Conservation (phyloP, 2,329 filamentous ascomycete species). For the Rhinocladiella mackenziei region DNA sequence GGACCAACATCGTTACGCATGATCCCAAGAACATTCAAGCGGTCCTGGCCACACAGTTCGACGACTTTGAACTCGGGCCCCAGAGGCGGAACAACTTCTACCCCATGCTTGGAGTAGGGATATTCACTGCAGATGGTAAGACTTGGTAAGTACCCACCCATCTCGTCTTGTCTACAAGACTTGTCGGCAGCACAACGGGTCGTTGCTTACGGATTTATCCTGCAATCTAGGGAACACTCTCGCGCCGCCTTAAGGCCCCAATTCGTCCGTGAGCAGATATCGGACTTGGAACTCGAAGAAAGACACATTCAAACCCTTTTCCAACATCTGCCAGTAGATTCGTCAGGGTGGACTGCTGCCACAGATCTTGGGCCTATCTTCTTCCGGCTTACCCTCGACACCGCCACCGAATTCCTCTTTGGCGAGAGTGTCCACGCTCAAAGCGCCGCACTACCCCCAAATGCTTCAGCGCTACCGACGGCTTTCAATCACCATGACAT, state of each 20-base stretch:
- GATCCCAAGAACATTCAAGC: slow-evolving; percentile 71
- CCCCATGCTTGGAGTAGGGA: slow-evolving; percentile 41
- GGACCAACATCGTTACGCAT: slow-evolving; percentile 26
- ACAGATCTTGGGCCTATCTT: slow-evolving; percentile 61
- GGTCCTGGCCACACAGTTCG: slow-evolving; percentile 76
- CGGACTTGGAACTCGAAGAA: slow-evolving; percentile 77
- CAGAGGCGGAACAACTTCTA: slow-evolving; percentile 61
- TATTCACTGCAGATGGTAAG: slow-evolving; percentile 68
- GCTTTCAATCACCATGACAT: background rate
- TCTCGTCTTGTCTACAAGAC: background rate
- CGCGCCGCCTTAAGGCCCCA: slow-evolving; percentile 78
- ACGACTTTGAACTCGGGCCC: slow-evolving; percentile 77
- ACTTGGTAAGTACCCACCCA: slow-evolving; percentile 52
- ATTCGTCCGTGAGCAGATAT: slow-evolving; percentile 78
- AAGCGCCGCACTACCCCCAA: slow-evolving; percentile 34
- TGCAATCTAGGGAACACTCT: slow-evolving; percentile 60
- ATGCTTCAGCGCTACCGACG: background rate
- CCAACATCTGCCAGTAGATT: slow-evolving; percentile 51
- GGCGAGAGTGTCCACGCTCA: slow-evolving; percentile 50
- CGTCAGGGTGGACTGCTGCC: slow-evolving; percentile 44
- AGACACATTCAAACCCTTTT: slow-evolving; percentile 60
- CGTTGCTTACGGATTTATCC: background rate
- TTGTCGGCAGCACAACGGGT: background rate
- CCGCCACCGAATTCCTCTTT: slow-evolving; percentile 64
- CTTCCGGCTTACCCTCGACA: slow-evolving; percentile 63